These are phyloP conservation scores for Saturnispora silvae DNA, from an alignment of 805 yeast species.

Conservation along the genomic window DNA sequence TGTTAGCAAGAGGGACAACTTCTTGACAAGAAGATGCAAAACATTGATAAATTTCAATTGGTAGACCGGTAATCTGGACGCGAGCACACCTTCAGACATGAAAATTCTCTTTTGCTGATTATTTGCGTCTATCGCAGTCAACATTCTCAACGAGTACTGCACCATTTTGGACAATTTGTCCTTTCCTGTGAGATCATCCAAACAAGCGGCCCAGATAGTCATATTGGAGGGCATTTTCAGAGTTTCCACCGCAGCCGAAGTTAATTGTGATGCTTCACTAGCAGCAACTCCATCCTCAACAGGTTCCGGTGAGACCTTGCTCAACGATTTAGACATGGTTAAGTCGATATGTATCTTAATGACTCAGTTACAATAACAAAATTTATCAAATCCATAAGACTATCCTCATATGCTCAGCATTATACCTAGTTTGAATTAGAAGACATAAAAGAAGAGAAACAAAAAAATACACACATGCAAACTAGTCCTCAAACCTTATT, in stretches of 20 bases:
- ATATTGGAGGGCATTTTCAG: conserved; percentile 6
- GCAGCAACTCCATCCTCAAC: neutral
- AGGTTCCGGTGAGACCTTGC: conserved; percentile 1
- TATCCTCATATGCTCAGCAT: too few species aligned
- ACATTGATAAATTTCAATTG: conserved; percentile 21
- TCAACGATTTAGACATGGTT: neutral
- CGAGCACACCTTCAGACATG: conserved; percentile 3
- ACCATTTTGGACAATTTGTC: conserved; percentile 60
- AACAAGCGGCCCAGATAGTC: conserved; percentile 18
- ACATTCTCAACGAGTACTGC: conserved; percentile 46
- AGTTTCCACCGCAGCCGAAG: neutral
- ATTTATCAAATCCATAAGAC: too few species aligned
- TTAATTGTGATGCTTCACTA: neutral
- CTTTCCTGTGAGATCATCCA: conserved; percentile 50
- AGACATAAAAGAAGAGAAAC: too few species aligned
- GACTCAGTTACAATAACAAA: too few species aligned
- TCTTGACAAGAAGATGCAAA: conserved; percentile 6
- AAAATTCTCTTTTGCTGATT: neutral
- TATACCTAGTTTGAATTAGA: too few species aligned
- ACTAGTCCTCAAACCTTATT: conserved; percentile 4
- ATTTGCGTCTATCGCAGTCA: conserved; percentile 22
- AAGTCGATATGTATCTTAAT: too few species aligned
- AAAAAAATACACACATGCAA: too few species aligned
- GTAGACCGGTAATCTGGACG: conserved; percentile 10
- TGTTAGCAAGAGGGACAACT: conserved; percentile 16